phyloP scores from a whole-genome alignment of 768 basidiomycete species.

The Polyporus arcularius region DNA sequence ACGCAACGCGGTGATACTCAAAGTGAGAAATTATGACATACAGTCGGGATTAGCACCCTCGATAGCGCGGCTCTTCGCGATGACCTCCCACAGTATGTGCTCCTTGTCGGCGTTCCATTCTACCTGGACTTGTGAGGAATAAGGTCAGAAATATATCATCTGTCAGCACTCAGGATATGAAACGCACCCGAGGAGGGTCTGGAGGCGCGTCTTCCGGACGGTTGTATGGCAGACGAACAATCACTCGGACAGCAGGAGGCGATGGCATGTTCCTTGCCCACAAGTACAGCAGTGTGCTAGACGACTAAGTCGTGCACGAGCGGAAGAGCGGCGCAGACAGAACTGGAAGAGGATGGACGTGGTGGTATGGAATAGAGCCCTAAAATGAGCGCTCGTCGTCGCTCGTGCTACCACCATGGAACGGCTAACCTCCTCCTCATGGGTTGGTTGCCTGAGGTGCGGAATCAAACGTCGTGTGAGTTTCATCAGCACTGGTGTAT shows the following conservation, averaged over 20 bases:
- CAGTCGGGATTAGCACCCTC: slow-evolving; percentile 81
- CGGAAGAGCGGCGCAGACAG: too few relatives aligned
- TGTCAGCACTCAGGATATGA: background rate
- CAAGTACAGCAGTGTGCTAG: too few relatives aligned
- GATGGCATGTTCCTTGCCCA: slow-evolving; percentile 6
- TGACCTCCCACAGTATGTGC: slow-evolving; percentile 84
- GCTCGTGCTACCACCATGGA: too few relatives aligned
- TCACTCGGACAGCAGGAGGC: slow-evolving; percentile 50
- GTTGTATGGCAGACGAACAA: slow-evolving; percentile 78
- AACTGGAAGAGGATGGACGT: too few relatives aligned
- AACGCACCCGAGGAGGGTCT: slow-evolving; percentile 71
- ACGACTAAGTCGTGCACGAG: too few relatives aligned
- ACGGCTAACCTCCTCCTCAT: too few relatives aligned
- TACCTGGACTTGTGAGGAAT: slow-evolving; percentile 49
- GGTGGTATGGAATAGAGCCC: too few relatives aligned
- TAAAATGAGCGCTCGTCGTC: too few relatives aligned
- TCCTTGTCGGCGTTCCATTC: slow-evolving; percentile 87
- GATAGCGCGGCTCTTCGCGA: slow-evolving; percentile 71
- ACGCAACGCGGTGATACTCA: background rate
- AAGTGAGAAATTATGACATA: slow-evolving; percentile 38
- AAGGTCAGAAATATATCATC: background rate
- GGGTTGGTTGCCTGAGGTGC: too few relatives aligned
- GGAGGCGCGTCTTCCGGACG: slow-evolving; percentile 66
- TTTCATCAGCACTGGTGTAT: too few relatives aligned
- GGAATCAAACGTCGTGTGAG: too few relatives aligned